These are phyloP conservation scores for Kodamaea fungicola DNA, from an alignment of 1,139 yeast genomes.

Conservation along the genomic window DNA sequence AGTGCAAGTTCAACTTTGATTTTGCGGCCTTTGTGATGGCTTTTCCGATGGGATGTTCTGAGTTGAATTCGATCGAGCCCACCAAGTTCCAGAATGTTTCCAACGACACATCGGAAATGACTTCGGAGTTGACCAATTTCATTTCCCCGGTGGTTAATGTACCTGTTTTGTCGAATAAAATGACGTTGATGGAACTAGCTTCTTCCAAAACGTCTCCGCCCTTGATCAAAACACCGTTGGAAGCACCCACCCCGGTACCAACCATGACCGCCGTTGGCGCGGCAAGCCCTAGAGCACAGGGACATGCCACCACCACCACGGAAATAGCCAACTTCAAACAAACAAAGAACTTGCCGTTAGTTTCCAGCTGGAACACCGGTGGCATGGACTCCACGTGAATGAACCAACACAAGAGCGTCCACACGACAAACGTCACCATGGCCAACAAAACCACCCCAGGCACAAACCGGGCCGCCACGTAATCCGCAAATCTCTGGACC, in stretches of 20 bases:
- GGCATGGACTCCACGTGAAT: constrained; percentile 44
- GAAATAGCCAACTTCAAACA: constrained; percentile 85
- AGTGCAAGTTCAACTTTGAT: constrained; percentile 21
- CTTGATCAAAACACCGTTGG: constrained; percentile 83
- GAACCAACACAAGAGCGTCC: constrained; percentile 48
- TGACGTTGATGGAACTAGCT: constrained; percentile 60
- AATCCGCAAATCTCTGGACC: constrained; percentile 84
- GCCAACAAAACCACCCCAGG: constrained; percentile 68
- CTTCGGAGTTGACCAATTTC: constrained; percentile 40
- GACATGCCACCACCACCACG: constrained; percentile 95
- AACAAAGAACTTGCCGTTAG: constrained; percentile 59
- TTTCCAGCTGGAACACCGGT: constrained; percentile 47
- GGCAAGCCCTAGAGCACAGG: constrained; percentile 94
- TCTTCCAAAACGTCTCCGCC: constrained; percentile 89
- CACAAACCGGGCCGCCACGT: constrained; percentile 81
- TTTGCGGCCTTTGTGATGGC: constrained; percentile 50
- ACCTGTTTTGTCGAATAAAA: constrained; percentile 94
- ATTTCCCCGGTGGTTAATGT: constrained; percentile 86
- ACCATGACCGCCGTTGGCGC: constrained; percentile 99
- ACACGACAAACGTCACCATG: constrained; percentile 59
- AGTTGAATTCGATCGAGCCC: constrained; percentile 60
- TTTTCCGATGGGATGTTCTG: constrained; percentile 87
- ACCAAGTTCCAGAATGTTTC: constrained; percentile 56
- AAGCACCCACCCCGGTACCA: constrained; percentile 95
- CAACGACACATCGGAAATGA: constrained; percentile 8